Percentiles rank a stretch among this genome's conserved stretches.
Evolutionary conservation across 2,329 filamentous ascomycete species (phyloP).

Genomic region (Fusarium fracticaudum): DNA sequence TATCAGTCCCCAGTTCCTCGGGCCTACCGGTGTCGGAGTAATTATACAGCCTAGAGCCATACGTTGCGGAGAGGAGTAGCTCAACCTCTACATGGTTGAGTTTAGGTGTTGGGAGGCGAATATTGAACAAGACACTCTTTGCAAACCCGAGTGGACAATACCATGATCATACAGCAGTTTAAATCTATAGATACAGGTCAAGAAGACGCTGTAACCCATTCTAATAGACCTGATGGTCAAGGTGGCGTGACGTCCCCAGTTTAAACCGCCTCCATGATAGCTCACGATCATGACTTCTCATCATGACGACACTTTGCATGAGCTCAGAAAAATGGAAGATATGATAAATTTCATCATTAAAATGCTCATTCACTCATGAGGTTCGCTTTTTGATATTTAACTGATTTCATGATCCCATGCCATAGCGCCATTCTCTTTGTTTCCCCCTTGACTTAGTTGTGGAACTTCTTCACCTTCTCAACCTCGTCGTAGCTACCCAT

Average conservation of each 20-base stretch:
- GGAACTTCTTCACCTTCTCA: constrained; percentile 89
- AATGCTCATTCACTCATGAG: constrained; percentile 39
- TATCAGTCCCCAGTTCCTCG: too few species aligned
- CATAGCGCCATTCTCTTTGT: constrained; percentile 8
- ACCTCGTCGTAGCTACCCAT: constrained; percentile 95
- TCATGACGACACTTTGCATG: constrained; percentile 22
- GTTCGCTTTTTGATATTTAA: constrained; percentile 35
- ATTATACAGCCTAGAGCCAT: too few species aligned
- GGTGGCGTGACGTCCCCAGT: not conserved
- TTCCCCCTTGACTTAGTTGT: constrained; percentile 55
- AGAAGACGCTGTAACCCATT: not conserved
- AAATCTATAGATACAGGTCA: not conserved
- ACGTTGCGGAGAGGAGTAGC: not conserved
- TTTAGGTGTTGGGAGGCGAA: not conserved
- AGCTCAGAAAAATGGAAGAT: constrained; percentile 4
- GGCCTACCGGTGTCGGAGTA: not conserved
- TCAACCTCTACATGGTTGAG: not conserved
- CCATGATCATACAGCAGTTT: not conserved
- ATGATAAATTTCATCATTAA: constrained; percentile 39
- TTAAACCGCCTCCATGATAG: constrained; percentile 20
- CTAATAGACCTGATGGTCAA: not conserved
- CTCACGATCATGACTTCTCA: constrained; percentile 22
- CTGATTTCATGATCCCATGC: constrained; percentile 32
- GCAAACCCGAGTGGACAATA: not conserved
- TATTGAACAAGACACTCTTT: not conserved